Percentiles rank a stretch among this genome's conserved stretches.
These are phyloP conservation scores for Wolfiporia cocos DNA, from an alignment of 1,284 basidiomycete genomes.

Conservation along the genomic window DNA sequence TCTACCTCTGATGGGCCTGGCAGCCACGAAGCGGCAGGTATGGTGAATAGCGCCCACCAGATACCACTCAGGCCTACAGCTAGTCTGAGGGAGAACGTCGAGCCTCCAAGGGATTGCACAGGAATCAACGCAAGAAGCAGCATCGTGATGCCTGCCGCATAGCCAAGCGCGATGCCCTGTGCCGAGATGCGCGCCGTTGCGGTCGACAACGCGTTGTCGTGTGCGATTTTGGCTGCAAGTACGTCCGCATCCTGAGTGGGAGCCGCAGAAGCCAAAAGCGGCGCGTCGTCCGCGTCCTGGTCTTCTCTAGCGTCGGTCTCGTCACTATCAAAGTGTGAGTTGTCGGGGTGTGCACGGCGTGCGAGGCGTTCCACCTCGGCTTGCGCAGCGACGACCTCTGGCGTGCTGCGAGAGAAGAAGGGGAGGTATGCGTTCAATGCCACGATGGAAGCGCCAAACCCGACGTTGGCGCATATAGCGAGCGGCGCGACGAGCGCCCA, in stretches of 20 bases:
- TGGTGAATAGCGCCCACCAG: conserved; percentile 80
- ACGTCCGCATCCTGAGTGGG: conserved; percentile 14
- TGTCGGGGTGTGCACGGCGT: background rate
- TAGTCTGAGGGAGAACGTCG: conserved; percentile 68
- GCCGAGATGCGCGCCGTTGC: conserved; percentile 79
- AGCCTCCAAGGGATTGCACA: conserved; percentile 59
- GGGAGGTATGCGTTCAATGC: conserved; percentile 90
- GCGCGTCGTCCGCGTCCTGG: conserved; percentile 10
- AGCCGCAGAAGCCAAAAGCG: conserved; percentile 12
- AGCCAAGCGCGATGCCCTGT: conserved; percentile 79
- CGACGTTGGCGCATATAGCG: conserved; percentile 71
- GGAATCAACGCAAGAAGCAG: conserved; percentile 70
- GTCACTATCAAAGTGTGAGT: background rate
- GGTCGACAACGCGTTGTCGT: conserved; percentile 45
- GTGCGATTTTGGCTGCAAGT: conserved; percentile 15
- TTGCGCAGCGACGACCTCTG: conserved; percentile 47
- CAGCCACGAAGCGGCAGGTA: conserved; percentile 72
- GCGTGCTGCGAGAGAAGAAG: conserved; percentile 59
- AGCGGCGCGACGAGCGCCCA: conserved; percentile 62
- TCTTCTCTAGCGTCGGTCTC: background rate
- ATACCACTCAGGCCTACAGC: conserved; percentile 77
- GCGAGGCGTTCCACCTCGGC: conserved; percentile 5
- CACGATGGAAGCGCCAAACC: conserved; percentile 80
- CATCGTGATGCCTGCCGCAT: conserved; percentile 68
- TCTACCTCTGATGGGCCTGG: conserved; percentile 32